Base-by-base conservation (phyloP, 2,329 filamentous ascomycete genomes). In the Hypoxylon sp. region DNA sequence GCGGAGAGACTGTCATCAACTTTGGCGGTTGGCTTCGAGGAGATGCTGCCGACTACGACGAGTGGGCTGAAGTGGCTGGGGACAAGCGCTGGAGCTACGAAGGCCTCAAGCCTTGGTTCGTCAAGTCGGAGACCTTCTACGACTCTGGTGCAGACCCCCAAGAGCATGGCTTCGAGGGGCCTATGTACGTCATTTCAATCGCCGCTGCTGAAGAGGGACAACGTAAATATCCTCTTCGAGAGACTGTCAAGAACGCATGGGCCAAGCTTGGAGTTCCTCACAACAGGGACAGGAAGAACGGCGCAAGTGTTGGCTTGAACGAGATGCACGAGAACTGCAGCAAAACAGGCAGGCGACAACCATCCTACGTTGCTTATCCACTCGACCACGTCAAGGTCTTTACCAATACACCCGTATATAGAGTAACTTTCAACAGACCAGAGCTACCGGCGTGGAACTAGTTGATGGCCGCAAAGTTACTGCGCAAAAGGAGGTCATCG, bases 41-140 rank as follows among this genome's bases (percentile, higher is more conserved):
- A 11, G 71, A 73, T 39, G 67, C 70, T 6, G 63, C 71, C 12
- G 74, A 75, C 32, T 75, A 76, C 25, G 67, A 75, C 14, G 62
- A 69, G 21, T 74, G 67, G 70, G 72, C 68, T 2, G 57, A 73
- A 25, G 16, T 53, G 6, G 69, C 61, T 9, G 61, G 63, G 12
- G 69, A 73, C 39, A 51, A 68, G 8, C 70, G 71, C 2, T 87
- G 84, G 78, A 79, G 78, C 63, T 84, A 82, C 59, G 73, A 82
- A 3, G 78, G 78, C 8, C 77, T 85, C 29, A 75, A 82, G 14
- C 81, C 81, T 1, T 87, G 82, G 73, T 79, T 84, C 58, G 74
- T 74, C 37, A 82, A 80, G 61, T 69, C 76, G 0, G 82, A 83
- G 63, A 63, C 61, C 6, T 71, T 71, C 12, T 75, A 76, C 12